Evolutionary conservation across 2,329 filamentous ascomycete species (phyloP).

Genomic region (Fusarium proliferatum): DNA sequence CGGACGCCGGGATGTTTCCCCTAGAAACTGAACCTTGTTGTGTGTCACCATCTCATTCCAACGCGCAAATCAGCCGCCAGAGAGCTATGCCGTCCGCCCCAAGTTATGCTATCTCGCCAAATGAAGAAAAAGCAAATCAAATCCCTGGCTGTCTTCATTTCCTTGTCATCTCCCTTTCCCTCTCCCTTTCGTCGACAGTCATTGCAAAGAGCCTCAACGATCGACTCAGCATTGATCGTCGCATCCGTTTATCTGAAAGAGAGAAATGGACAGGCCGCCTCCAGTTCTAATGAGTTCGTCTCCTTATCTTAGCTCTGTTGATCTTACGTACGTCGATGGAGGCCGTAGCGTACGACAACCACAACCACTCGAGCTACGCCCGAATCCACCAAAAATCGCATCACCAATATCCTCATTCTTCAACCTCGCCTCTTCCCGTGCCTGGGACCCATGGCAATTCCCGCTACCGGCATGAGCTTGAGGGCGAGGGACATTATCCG

Average conservation of each 20-base stretch:
- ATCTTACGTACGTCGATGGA: constrained; percentile 36
- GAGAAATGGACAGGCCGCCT: constrained; percentile 36
- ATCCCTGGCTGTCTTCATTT: constrained; percentile 13
- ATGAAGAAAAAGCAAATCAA: constrained; percentile 25
- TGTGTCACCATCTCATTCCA: background rate
- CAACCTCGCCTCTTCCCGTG: constrained; percentile 26
- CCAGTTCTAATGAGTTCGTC: constrained; percentile 33
- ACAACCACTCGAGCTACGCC: constrained; percentile 25
- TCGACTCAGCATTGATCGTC: constrained; percentile 24
- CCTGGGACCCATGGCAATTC: constrained; percentile 29
- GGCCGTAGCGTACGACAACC: constrained; percentile 31
- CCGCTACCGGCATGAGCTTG: constrained; percentile 3
- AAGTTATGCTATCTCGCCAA: constrained; percentile 8
- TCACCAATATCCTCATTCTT: constrained; percentile 13
- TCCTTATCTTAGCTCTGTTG: constrained; percentile 26
- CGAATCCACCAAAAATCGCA: constrained; percentile 16
- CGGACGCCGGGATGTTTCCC: constrained; percentile 23
- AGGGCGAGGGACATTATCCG: constrained; percentile 22
- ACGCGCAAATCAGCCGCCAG: constrained; percentile 19
- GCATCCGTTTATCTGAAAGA: constrained; percentile 27
- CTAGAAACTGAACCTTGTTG: constrained; percentile 26
- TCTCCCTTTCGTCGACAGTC: constrained; percentile 3
- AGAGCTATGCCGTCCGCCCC: constrained; percentile 10
- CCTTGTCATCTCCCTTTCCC: constrained; percentile 25
- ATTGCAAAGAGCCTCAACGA: constrained; percentile 30